Evolutionary conservation across 2,329 filamentous ascomycete genomes (phyloP).

Genomic region (Phaeomoniella chlamydospora): DNA sequence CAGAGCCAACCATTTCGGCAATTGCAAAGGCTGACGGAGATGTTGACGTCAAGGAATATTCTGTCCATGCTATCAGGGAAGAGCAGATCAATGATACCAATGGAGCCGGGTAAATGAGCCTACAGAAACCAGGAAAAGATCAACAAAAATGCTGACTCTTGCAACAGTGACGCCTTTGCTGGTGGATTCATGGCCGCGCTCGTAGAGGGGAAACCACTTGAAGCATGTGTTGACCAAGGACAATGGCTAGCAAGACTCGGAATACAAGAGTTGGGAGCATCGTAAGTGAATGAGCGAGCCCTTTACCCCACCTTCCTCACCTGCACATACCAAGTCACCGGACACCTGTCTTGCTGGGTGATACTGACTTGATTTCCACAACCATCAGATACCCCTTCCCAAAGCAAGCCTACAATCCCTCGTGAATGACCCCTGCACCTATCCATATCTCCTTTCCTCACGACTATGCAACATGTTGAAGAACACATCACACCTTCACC

Average conservation of each 20-base stretch:
- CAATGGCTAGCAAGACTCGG: constrained; percentile 92
- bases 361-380: neutral
- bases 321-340: too few species aligned
- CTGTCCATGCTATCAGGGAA: constrained; percentile 64
- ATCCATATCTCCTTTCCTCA: neutral
- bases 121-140: neutral
- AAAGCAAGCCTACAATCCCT: constrained; percentile 57
- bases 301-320: neutral
- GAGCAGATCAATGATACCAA: constrained; percentile 88
- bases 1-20: constrained; percentile 75
- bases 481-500: too few species aligned
- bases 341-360: too few species aligned
- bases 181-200: constrained; percentile 86
- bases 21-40: constrained; percentile 51
- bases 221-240: constrained; percentile 72
- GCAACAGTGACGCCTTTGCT: constrained; percentile 77
- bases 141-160: constrained; percentile 5
- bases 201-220: constrained; percentile 67
- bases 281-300: constrained; percentile 56
- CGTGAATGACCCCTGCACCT: constrained; percentile 6
- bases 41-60: constrained; percentile 56
- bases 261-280: constrained; percentile 84
- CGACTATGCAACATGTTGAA: too few species aligned
- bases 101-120: constrained; percentile 53
- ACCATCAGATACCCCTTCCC: constrained; percentile 60